Evolutionary conservation across 192 early-diverging fungal genomes (phyloP).

Genomic region (Podila epigama): DNA sequence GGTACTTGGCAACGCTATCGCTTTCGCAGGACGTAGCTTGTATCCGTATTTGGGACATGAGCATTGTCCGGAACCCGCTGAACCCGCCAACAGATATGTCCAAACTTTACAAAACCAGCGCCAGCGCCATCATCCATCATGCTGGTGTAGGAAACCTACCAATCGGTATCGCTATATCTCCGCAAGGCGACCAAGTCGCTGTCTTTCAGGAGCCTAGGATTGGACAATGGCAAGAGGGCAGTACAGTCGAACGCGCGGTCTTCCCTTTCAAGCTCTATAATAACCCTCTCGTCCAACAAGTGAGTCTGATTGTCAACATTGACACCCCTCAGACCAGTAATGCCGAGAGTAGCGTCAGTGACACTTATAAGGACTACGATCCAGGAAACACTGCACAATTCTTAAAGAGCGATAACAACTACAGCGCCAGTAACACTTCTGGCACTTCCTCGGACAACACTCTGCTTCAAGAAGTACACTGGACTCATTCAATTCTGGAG

Average conservation of each 20-base stretch:
- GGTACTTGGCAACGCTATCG: conserved; percentile 20
- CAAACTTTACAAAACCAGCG: conserved; percentile 12
- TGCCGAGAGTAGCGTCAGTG: not conserved
- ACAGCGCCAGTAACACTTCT: not conserved
- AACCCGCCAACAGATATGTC: conserved; percentile 5
- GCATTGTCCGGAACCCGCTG: conserved; percentile 17
- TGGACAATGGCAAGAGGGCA: conserved; percentile 33
- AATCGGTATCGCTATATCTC: conserved; percentile 29
- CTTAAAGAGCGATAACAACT: not conserved
- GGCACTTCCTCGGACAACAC: not conserved
- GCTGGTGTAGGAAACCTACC: conserved; percentile 14
- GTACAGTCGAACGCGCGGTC: not conserved
- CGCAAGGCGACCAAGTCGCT: conserved; percentile 20
- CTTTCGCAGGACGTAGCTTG: conserved; percentile 9
- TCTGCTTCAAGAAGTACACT: conserved; percentile 7
- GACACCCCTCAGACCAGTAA: no score
- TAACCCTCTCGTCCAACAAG: conserved; percentile 26
- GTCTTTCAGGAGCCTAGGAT: conserved; percentile 40
- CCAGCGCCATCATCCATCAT: conserved; percentile 2
- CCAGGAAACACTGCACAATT: not conserved
- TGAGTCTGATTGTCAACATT: conserved; percentile 9
- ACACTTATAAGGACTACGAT: not conserved
- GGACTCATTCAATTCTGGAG: conserved; percentile 2
- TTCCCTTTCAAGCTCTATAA: conserved; percentile 34
- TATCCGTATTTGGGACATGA: conserved; percentile 31